Base-by-base conservation (phyloP, 2,329 filamentous ascomycete species). In the Phaeomoniella chlamydospora region DNA sequence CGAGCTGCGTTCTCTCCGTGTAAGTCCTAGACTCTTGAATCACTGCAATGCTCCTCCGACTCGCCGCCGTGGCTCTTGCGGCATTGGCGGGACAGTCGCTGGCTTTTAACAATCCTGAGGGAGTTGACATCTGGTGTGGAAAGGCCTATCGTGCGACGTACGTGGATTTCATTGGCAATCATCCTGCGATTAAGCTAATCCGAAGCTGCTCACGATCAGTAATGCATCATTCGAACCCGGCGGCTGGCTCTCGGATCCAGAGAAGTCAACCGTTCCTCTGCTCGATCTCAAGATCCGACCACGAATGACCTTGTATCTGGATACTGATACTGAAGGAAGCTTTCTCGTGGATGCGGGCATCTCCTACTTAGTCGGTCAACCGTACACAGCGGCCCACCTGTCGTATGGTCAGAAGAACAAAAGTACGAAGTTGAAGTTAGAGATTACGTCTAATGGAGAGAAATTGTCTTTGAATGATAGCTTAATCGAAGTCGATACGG, bases 61-160 rank as follows among this genome's bases (percentile, higher is more conserved):
- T 34, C 17, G 6, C 18, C 18, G 11, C 18, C 32, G 10, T 6
- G 4, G 15, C 11, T 18, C 18, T 18, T 13, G 16, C 17, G 18
- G 11, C 9, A 9, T 9, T 18, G 9, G 16, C 12, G 9, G 14
- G 14, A 4, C 12, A 16, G 14, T 34, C 15, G 14, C 32, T 18
- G 6, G 18, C 15, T 12, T 54, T 59, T 41, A 56, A 57, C 31
- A 55, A 56, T 33, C 55, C 57, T n/a, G 45, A 56, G 26, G 59
- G 61, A 4, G 59, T 66, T 10, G 57, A 63, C 34, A 55, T 61
- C 19, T 66, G 62, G 63, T 65, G 65, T 46, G 64, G 65, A 6
- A 68, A 68, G 42, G 61, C 63, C 11, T 67, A 66, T 45, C 48
- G 48, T 18, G 48, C 51, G 26, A 55, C 48, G 53, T 63, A 45